Evolutionary conservation across 148 eudicot species (phyloP).

Genomic region (Rhododendron griersonianum): DNA sequence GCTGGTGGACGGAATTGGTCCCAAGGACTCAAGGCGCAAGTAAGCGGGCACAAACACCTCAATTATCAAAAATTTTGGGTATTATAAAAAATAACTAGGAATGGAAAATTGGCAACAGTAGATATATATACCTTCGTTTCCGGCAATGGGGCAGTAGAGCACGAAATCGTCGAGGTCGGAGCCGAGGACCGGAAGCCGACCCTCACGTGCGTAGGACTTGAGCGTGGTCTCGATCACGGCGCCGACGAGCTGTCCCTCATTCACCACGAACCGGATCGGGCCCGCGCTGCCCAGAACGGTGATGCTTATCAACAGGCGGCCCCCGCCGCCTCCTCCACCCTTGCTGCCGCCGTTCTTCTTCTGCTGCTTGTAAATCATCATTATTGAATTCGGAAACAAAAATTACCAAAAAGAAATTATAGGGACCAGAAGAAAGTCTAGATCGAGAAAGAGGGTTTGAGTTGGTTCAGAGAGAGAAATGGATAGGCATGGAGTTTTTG

Average conservation of each 20-base stretch:
- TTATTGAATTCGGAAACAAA: neutral
- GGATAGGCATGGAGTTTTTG: neutral
- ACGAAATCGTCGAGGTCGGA: conserved; percentile 28
- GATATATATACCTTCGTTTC: conserved; percentile 30
- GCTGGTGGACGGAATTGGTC: too few relatives aligned
- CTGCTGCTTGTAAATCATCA: conserved; percentile 45
- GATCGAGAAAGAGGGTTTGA: neutral
- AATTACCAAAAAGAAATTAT: neutral
- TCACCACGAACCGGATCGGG: conserved; percentile 38
- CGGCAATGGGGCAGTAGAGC: conserved; percentile 35
- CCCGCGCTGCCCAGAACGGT: conserved; percentile 52
- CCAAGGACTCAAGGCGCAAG: too few relatives aligned
- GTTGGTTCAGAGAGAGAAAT: neutral
- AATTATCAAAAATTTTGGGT: neutral
- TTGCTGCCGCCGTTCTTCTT: conserved; percentile 29
- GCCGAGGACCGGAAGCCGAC: conserved; percentile 41
- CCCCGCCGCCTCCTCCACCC: conserved; percentile 17
- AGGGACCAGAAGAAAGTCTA: neutral
- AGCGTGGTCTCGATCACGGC: conserved; percentile 30
- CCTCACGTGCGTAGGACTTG: conserved; percentile 44
- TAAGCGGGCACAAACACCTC: too few relatives aligned
- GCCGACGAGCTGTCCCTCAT: conserved; percentile 30
- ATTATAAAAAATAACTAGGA: neutral
- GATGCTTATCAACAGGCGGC: conserved; percentile 29
- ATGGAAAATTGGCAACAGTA: neutral